Percentiles rank a stretch among this genome's conserved stretches.
Evolutionary conservation across 345 rosid genomes (phyloP).

Genomic region (Gossypium sturtianum): DNA sequence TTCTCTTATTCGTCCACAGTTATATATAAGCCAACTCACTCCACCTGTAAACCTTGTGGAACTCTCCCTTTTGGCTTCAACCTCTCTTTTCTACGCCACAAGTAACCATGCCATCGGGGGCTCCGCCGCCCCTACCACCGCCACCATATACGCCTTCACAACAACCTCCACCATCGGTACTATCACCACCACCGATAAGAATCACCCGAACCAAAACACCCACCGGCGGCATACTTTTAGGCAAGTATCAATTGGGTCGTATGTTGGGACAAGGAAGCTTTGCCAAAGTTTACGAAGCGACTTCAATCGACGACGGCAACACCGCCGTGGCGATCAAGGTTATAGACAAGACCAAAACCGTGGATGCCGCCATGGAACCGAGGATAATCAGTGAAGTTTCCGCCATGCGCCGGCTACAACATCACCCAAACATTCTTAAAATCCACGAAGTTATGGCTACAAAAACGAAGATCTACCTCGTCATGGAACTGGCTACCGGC

Average conservation of each 20-base stretch:
- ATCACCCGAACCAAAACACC: slow-evolving; percentile 14
- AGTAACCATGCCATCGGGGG: not conserved
- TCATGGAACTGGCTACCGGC: not conserved
- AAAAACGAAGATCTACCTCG: not conserved
- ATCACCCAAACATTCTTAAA: not conserved
- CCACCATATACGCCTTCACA: not conserved
- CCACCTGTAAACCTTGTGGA: not conserved
- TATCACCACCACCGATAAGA: not conserved
- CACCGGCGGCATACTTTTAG: slow-evolving; percentile 29
- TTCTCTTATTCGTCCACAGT: too few relatives aligned
- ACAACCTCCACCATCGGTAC: not conserved
- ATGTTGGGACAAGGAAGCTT: not conserved
- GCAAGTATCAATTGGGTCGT: slow-evolving; percentile 54
- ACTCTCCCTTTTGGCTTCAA: not conserved
- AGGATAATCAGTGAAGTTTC: not conserved
- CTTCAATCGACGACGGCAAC: not conserved
- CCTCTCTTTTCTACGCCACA: not conserved
- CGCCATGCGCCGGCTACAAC: not conserved
- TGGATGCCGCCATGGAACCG: not conserved
- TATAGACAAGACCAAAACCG: not conserved
- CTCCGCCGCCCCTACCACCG: not conserved
- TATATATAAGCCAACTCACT: not conserved
- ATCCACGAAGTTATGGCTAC: not conserved
- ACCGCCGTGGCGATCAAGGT: not conserved
- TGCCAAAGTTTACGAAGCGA: not conserved